phyloP scores from a whole-genome alignment of 164 flowering plant genomes.

The Annona cherimola region DNA sequence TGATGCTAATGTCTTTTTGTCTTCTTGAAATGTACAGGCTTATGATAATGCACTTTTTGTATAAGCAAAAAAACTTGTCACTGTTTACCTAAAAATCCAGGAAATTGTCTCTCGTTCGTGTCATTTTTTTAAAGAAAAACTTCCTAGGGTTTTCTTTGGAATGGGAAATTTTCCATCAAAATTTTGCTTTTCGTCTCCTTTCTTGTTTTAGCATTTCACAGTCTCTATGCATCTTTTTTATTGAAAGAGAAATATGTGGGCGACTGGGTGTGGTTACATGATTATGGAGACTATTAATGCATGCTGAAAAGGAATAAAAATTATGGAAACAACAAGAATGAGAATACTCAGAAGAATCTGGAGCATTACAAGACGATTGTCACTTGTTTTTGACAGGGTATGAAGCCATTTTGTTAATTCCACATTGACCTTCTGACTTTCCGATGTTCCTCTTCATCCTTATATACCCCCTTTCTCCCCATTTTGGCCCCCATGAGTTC shows the following conservation, averaged over 20 bases:
- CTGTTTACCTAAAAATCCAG: not conserved
- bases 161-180: not conserved
- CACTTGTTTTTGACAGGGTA: constrained; percentile 57
- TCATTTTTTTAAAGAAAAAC: not conserved
- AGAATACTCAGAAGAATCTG: not conserved
- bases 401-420: constrained; percentile 77
- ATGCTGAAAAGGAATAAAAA: not conserved
- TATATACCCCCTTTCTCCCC: constrained; percentile 86
- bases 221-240: not conserved
- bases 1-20: not conserved
- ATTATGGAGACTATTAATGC: not conserved
- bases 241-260: not conserved
- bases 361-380: not conserved
- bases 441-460: constrained; percentile 78
- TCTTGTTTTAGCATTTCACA: not conserved
- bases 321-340: not conserved
- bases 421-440: constrained; percentile 61
- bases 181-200: not conserved
- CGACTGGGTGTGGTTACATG: not conserved
- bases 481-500: constrained; percentile 83
- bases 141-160: not conserved
- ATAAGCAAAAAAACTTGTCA: not conserved
- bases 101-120: not conserved
- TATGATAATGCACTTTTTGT: not conserved
- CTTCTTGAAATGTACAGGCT: not conserved